These are phyloP conservation scores for Phytophthora palmivora DNA, from an alignment of 352 stramenopile species.

Conservation along the genomic window DNA sequence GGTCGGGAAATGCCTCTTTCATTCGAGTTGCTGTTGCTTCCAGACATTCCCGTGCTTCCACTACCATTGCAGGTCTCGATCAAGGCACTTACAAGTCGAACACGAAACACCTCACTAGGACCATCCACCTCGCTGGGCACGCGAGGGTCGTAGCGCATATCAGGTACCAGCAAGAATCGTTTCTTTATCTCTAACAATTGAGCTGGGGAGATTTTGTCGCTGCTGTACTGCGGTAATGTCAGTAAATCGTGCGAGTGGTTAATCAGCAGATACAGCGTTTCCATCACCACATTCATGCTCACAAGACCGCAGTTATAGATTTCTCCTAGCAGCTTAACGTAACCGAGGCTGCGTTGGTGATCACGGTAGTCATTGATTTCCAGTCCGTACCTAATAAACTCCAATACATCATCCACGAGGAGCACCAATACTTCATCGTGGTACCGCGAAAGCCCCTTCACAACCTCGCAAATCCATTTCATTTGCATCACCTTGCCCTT, in stretches of 20 bases:
- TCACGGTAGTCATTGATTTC: slow-evolving; percentile 92
- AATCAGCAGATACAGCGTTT: slow-evolving; percentile 95
- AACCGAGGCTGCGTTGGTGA: slow-evolving; percentile 94
- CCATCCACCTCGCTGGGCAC: slow-evolving; percentile 92
- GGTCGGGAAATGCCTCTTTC: slow-evolving; percentile 87
- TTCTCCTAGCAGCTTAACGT: slow-evolving; percentile 94
- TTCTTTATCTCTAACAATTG: slow-evolving; percentile 72
- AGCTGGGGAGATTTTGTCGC: slow-evolving; percentile 28
- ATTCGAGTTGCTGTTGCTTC: slow-evolving; percentile 40
- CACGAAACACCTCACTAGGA: slow-evolving; percentile 92
- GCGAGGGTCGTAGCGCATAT: slow-evolving; percentile 87
- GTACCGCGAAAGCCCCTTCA: slow-evolving; percentile 84
- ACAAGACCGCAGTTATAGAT: slow-evolving; percentile 94
- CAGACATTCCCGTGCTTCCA: slow-evolving; percentile 14
- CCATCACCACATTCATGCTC: slow-evolving; percentile 92
- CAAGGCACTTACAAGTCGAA: slow-evolving; percentile 94
- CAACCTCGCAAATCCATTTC: slow-evolving; percentile 88
- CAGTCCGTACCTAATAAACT: slow-evolving; percentile 92
- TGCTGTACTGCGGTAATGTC: slow-evolving; percentile 63
- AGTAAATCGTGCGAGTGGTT: slow-evolving; percentile 96
- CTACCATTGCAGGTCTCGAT: slow-evolving; percentile 86
- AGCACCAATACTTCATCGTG: slow-evolving; percentile 92
- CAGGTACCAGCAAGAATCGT: slow-evolving; percentile 69
- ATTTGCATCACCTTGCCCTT: slow-evolving; percentile 90
- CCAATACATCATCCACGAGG: slow-evolving; percentile 94